A percentile compares a stretch with the other conserved stretches of the same genome.
phyloP scores from a whole-genome alignment of 495 filamentous ascomycete genomes.

The Penicillium mononematosum region DNA sequence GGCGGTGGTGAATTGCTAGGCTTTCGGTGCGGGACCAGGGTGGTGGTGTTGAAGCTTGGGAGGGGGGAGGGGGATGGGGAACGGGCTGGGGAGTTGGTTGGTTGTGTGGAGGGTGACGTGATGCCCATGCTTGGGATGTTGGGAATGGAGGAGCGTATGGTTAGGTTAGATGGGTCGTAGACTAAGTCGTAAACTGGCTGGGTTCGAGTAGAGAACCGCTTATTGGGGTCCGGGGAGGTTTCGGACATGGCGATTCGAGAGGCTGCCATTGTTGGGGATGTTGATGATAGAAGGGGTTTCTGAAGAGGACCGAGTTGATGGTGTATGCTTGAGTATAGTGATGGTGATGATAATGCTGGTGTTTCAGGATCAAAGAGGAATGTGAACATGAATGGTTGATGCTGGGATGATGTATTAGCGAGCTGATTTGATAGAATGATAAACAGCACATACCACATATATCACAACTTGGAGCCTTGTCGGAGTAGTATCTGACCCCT shows the following conservation, averaged over 20 bases:
- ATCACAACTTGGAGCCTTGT: slow-evolving; percentile 69
- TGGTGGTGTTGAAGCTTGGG: slow-evolving; percentile 44
- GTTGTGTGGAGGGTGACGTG: slow-evolving; percentile 8
- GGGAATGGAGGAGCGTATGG: slow-evolving; percentile 80
- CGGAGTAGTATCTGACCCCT: slow-evolving; percentile 16
- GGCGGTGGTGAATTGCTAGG: slow-evolving; percentile 84
- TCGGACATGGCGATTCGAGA: slow-evolving; percentile 45
- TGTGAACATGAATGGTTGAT: slow-evolving; percentile 86
- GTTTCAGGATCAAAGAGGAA: slow-evolving; percentile 79
- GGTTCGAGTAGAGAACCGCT: slow-evolving; percentile 26
- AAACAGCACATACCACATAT: slow-evolving; percentile 51
- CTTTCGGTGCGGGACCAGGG: slow-evolving; percentile 80
- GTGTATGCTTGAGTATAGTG: slow-evolving; percentile 79
- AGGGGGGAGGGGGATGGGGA: slow-evolving; percentile 70
- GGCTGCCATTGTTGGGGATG: slow-evolving; percentile 52
- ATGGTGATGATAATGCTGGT: slow-evolving; percentile 60
- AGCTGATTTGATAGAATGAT: neutral
- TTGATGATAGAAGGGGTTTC: slow-evolving; percentile 66
- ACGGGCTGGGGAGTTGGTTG: slow-evolving; percentile 30
- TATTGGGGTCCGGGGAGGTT: slow-evolving; percentile 25
- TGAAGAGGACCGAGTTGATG: slow-evolving; percentile 77
- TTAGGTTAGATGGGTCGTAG: slow-evolving; percentile 75
- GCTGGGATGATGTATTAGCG: slow-evolving; percentile 30
- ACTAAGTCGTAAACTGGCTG: slow-evolving; percentile 77
- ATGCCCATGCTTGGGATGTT: slow-evolving; percentile 74